A percentile compares a stretch with the other conserved stretches of the same genome.
Conservation (phyloP, 2,329 filamentous ascomycete genomes). For the Calonectria crousiana region DNA sequence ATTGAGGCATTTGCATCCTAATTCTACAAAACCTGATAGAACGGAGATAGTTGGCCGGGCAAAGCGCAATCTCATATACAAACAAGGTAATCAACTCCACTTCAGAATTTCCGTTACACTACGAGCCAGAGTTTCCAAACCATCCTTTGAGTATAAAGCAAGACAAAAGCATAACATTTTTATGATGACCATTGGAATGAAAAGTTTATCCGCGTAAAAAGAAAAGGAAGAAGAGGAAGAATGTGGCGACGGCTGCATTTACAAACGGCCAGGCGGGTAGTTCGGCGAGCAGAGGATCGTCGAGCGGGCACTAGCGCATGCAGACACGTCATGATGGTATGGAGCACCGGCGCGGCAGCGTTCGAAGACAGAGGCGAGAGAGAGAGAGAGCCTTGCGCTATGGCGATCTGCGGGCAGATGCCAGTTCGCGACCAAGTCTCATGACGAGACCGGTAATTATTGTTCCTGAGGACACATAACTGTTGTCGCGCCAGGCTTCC, state of each 20-base stretch:
- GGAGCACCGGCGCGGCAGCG: neutral
- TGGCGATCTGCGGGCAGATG: neutral
- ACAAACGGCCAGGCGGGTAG: neutral
- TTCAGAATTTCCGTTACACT: neutral
- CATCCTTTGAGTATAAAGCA: neutral
- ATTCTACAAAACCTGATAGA: neutral
- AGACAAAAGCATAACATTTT: neutral
- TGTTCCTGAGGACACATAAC: neutral
- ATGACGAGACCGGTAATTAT: neutral
- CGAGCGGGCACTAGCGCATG: neutral
- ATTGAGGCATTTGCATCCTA: neutral
- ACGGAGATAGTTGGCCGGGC: neutral
- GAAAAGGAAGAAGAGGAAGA: neutral
- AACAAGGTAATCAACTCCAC: slow-evolving; percentile 3
- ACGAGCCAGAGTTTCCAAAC: neutral
- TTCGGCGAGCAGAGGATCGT: neutral
- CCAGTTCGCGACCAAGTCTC: neutral
- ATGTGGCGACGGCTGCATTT: neutral
- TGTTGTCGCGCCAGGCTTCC: slow-evolving; percentile 8
- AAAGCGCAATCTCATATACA: neutral
- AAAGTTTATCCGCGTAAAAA: neutral
- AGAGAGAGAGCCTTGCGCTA: neutral
- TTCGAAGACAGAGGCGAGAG: neutral
- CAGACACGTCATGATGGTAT: neutral
- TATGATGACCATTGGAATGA: neutral